Conservation (phyloP, 129 eudicot genomes). For the Lonicera japonica region DNA sequence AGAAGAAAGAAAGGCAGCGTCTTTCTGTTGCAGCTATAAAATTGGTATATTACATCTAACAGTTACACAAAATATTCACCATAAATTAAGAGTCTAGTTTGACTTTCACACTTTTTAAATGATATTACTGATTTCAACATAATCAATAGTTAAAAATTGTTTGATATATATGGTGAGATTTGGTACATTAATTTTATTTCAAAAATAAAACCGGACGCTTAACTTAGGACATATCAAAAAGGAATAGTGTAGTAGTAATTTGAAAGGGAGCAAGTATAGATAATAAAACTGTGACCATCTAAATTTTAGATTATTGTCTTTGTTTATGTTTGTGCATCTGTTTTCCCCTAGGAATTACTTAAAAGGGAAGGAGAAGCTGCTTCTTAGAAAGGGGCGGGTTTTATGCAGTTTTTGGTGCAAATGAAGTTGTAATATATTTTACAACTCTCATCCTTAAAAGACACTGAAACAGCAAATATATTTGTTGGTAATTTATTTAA, state of each 20-base stretch:
- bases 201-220: too few relatives aligned
- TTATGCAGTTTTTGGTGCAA: background rate
- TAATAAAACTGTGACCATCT: background rate
- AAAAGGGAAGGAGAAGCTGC: slow-evolving; percentile 30
- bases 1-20: slow-evolving; percentile 65
- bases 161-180: too few relatives aligned
- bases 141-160: too few relatives aligned
- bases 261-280: background rate
- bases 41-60: slow-evolving; percentile 27
- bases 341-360: slow-evolving; percentile 39
- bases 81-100: too few relatives aligned
- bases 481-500: background rate
- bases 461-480: background rate
- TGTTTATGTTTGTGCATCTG: background rate
- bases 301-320: too few relatives aligned
- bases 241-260: background rate
- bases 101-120: too few relatives aligned
- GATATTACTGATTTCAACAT: too few relatives aligned
- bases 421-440: slow-evolving; percentile 7
- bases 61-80: background rate
- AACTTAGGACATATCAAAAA: too few relatives aligned
- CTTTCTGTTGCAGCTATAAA: slow-evolving; percentile 45
- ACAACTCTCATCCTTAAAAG: background rate
- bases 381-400: slow-evolving; percentile 21
- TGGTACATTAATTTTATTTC: too few relatives aligned